Conservation (phyloP, 2,329 filamentous ascomycete genomes). For the Xylaria sp. region DNA sequence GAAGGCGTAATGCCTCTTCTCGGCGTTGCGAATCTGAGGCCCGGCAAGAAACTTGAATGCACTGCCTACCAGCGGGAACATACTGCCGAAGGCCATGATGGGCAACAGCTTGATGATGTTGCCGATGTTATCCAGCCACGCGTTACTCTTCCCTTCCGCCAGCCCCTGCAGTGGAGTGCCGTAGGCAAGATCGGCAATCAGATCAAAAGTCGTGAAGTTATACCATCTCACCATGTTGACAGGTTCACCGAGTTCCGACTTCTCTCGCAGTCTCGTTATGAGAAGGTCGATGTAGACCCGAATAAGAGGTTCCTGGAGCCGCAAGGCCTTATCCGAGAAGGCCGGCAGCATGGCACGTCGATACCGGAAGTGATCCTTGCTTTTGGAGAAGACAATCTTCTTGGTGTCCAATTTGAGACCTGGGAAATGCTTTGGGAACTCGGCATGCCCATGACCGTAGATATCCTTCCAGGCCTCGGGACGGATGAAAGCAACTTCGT, state of each 20-base stretch:
- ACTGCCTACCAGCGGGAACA: slow-evolving; percentile 35
- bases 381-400: slow-evolving; percentile 44
- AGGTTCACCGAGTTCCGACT: slow-evolving; percentile 36
- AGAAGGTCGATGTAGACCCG: slow-evolving; percentile 49
- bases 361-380: slow-evolving; percentile 58
- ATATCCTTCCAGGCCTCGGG: slow-evolving; percentile 55
- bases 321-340: slow-evolving; percentile 54
- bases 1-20: slow-evolving; percentile 44
- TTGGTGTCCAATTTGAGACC: slow-evolving; percentile 42
- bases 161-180: slow-evolving; percentile 48
- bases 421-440: slow-evolving; percentile 46
- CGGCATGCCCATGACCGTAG: slow-evolving; percentile 50
- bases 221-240: slow-evolving; percentile 53
- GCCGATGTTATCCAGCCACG: slow-evolving; percentile 46
- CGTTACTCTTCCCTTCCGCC: slow-evolving; percentile 53
- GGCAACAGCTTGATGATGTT: slow-evolving; percentile 43
- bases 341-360: slow-evolving; percentile 63
- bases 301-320: slow-evolving; percentile 52
- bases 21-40: slow-evolving; percentile 45
- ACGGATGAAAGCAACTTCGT: slow-evolving; percentile 54
- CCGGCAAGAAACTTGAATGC: slow-evolving; percentile 40
- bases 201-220: slow-evolving; percentile 49
- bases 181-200: slow-evolving; percentile 46
- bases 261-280: slow-evolving; percentile 45
- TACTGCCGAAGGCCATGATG: slow-evolving; percentile 39